Conservation (phyloP, 495 filamentous ascomycete genomes). For the Xylaria nigripes region DNA sequence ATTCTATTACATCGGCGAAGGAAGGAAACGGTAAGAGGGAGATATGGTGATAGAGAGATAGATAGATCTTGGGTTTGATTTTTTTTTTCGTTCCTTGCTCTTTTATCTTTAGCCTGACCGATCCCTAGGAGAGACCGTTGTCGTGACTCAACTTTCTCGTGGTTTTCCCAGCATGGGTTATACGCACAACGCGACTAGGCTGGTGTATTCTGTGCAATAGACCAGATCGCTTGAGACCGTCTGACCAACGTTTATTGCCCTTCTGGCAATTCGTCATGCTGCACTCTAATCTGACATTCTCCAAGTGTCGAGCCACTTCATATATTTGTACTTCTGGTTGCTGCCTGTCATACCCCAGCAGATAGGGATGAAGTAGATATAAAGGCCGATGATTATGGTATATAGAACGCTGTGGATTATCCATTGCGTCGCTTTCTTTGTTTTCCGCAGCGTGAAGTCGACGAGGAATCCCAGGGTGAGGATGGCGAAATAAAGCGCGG, state of each 20-base stretch:
- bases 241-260: conserved; percentile 2
- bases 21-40: neutral
- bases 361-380: conserved; percentile 85
- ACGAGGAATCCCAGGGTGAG: conserved; percentile 78
- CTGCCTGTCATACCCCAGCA: conserved; percentile 90
- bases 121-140: neutral
- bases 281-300: conserved; percentile 51
- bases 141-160: neutral
- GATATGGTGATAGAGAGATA: neutral
- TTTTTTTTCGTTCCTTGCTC: neutral
- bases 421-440: conserved; percentile 52
- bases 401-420: conserved; percentile 65
- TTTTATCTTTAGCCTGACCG: neutral
- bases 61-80: neutral
- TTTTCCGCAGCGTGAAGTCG: conserved; percentile 67
- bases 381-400: conserved; percentile 62
- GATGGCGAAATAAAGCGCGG: conserved; percentile 97
- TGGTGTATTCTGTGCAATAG: neutral
- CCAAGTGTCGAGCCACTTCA: conserved; percentile 81
- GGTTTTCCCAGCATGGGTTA: conserved; percentile 1
- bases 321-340: conserved; percentile 74
- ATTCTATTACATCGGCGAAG: too few relatives aligned
- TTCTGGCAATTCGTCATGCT: neutral
- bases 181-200: conserved; percentile 2
- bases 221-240: conserved; percentile 18